Evolutionary conservation across 495 filamentous ascomycete genomes (phyloP).

Genomic region (Aspergillus panamensis): DNA sequence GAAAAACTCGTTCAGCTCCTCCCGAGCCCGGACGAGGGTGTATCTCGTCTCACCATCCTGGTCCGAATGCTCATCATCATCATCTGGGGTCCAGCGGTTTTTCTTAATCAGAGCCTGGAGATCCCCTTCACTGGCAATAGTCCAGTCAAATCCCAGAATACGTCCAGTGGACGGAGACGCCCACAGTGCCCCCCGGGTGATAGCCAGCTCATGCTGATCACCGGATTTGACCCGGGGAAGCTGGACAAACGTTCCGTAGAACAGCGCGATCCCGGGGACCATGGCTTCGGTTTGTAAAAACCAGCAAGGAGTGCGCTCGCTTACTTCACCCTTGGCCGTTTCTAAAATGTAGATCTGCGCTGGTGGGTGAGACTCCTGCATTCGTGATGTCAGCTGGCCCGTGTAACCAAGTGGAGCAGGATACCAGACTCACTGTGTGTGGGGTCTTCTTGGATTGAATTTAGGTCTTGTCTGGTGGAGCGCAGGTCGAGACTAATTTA

Average conservation of each 20-base stretch:
- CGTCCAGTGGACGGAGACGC: slow-evolving; percentile 59
- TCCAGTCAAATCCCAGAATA: slow-evolving; percentile 49
- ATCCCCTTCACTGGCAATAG: slow-evolving; percentile 31
- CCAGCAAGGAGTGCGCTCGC: background rate
- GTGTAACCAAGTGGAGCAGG: background rate
- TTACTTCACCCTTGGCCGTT: background rate
- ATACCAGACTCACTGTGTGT: background rate
- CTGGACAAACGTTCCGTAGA: slow-evolving; percentile 47
- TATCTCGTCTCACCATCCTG: background rate
- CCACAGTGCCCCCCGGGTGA: slow-evolving; percentile 57
- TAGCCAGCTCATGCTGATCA: slow-evolving; percentile 26
- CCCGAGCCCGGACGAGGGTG: slow-evolving; percentile 29
- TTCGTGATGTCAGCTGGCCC: background rate
- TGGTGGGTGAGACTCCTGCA: background rate
- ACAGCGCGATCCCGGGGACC: slow-evolving; percentile 32
- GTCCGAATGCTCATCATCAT: background rate
- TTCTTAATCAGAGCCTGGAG: slow-evolving; percentile 42
- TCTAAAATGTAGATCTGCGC: background rate
- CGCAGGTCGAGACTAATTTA: background rate
- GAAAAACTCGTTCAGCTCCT: slow-evolving; percentile 62
- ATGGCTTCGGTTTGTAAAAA: background rate
- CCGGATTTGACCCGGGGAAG: slow-evolving; percentile 28
- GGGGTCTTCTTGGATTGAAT: background rate
- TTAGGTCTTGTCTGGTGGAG: background rate
- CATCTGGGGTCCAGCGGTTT: slow-evolving; percentile 36